Conservation (phyloP, 805 yeast species). For the Lipomyces spencermartinsiae region DNA sequence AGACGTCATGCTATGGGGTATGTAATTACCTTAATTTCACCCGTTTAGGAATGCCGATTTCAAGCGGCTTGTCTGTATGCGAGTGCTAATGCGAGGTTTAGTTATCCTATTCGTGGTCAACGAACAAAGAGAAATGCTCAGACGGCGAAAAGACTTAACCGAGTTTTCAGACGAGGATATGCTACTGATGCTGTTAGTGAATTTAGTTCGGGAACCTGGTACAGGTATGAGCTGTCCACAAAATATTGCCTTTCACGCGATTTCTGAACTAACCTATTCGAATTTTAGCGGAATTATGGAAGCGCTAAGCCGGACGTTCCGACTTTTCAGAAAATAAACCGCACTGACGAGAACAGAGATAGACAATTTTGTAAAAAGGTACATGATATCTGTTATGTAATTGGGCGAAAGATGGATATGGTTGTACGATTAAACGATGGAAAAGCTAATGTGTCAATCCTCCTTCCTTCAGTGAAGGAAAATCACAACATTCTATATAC, state of each 20-base stretch:
- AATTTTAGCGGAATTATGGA: background rate
- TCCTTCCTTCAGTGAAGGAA: background rate
- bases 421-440: background rate
- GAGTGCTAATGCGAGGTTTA: conserved; percentile 13
- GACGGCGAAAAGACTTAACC: conserved; percentile 87
- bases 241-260: background rate
- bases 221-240: background rate
- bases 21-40: conserved; percentile 11
- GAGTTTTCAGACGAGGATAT: conserved; percentile 52
- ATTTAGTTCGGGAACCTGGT: background rate
- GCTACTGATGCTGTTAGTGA: conserved; percentile 2
- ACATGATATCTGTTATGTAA: background rate
- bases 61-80: conserved; percentile 27
- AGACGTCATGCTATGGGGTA: conserved; percentile 81
- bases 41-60: background rate
- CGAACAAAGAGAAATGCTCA: conserved; percentile 87
- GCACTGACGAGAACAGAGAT: background rate
- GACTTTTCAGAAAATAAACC: background rate
- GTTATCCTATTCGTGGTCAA: conserved; percentile 81
- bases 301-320: background rate
- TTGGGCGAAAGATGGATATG: background rate
- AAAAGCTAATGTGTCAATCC: background rate
- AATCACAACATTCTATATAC: background rate
- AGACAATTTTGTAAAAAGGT: background rate
- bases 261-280: background rate